These are phyloP conservation scores for Helotiales sp. DNA, from an alignment of 2,329 filamentous ascomycete species.

Conservation along the genomic window DNA sequence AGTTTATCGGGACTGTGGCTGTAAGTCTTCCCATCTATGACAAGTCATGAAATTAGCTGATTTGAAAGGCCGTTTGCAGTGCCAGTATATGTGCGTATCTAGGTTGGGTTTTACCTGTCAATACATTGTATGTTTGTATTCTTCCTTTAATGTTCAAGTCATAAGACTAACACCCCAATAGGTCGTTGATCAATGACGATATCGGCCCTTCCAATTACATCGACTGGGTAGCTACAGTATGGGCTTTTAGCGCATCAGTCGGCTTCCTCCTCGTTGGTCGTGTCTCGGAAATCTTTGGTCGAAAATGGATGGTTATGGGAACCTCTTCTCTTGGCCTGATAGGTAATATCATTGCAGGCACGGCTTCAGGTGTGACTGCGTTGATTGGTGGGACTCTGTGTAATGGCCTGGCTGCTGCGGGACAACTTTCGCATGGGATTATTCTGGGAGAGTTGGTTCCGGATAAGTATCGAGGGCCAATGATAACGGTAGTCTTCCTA, in stretches of 20 bases:
- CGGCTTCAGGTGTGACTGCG: too few species aligned
- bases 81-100: conserved; percentile 27
- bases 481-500: too few species aligned
- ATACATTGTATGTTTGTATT: conserved; percentile 14
- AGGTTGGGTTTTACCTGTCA: conserved; percentile 27
- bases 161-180: too few species aligned
- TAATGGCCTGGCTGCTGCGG: too few species aligned
- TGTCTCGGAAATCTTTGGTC: conserved; percentile 44
- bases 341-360: too few species aligned
- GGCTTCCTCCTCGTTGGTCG: conserved; percentile 44
- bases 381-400: too few species aligned
- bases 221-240: conserved; percentile 27
- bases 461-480: too few species aligned
- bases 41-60: too few species aligned
- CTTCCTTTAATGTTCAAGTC: background rate
- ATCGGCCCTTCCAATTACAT: conserved; percentile 25
- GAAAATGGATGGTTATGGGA: too few species aligned
- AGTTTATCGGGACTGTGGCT: conserved; percentile 21
- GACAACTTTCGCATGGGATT: too few species aligned
- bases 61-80: conserved; percentile 27
- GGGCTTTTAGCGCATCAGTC: conserved; percentile 41
- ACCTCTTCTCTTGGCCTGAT: too few species aligned
- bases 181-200: conserved; percentile 21
- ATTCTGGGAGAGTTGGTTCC: too few species aligned
- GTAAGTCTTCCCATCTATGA: conserved; percentile 10